Base-by-base conservation (phyloP, 768 basidiomycete species). In the Cyathus striatus region DNA sequence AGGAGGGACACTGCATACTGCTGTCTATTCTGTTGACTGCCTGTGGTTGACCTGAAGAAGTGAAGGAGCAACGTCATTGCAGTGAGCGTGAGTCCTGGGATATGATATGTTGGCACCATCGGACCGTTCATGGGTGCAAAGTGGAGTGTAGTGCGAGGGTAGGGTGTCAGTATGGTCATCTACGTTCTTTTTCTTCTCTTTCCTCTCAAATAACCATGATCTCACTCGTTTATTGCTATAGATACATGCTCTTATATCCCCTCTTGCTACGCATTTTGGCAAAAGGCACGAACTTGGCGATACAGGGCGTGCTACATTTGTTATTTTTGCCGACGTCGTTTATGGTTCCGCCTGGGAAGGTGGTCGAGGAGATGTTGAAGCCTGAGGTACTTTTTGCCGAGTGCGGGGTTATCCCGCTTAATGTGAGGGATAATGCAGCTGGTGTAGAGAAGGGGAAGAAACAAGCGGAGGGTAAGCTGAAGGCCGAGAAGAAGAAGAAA, bases 251-350 rank as follows among this genome's bases (percentile, higher is more conserved):
- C 4, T 51, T 83, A 5, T 80, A 81, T 45, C 90, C 89, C 0
- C 33, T 90, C 4, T 63, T 90, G 14, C n/a, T n/a, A n/a, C 68
- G 81, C 20, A 51, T 93, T 33, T 58, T 87, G 50, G 77, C 83
- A 4, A 93, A 93, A 52, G 78, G 83, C 0, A 74, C 88, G 1
- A 56, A 48, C 2, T 65, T 78, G 6, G 66, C 83, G 0, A 65
- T 86, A n/a, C 89, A 95, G 56, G 74, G 81, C 2, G 67, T 92
- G n/a, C 61, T 93, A 2, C 91, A 91, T 47, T 83, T 75, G 0
- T 74, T 95, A 12, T 92, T 88, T 59, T 73, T 90, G 13, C 88
- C 88, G 1, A 87, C 84, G 3, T 85, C 86, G 2, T 81, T 86
- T 65, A 88, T 86, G 60, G 64, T 72, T 30, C 55, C 71, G n/a